phyloP scores from a whole-genome alignment of 345 rosid species.

The Erysimum cheiranthoides region DNA sequence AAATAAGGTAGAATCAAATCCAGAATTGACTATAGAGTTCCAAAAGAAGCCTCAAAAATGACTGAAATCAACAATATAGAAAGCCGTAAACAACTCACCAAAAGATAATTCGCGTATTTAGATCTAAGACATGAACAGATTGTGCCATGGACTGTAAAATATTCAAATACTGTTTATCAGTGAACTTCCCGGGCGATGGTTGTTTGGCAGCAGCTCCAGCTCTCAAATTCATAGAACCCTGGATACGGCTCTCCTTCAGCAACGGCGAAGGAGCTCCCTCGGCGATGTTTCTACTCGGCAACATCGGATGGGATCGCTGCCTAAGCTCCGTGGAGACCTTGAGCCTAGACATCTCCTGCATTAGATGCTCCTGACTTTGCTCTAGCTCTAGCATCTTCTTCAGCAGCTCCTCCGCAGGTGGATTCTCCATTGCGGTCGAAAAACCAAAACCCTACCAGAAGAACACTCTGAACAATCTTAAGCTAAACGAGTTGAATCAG shows the following conservation, averaged over 20 bases:
- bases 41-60: not conserved
- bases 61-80: not conserved
- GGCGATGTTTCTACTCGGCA: conserved; percentile 49
- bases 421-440: conserved; percentile 55
- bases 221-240: conserved; percentile 35
- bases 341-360: conserved; percentile 80
- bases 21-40: not conserved
- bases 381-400: conserved; percentile 85
- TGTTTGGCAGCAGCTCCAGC: conserved; percentile 41
- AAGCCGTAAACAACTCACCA: conserved; percentile 57
- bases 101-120: conserved; percentile 63
- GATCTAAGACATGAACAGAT: conserved; percentile 79
- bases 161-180: conserved; percentile 72
- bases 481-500: conserved; percentile 16
- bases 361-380: conserved; percentile 78
- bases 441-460: conserved; percentile 4
- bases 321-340: conserved; percentile 50
- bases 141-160: conserved; percentile 94
- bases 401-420: conserved; percentile 73
- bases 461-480: conserved; percentile 15
- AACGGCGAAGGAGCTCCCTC: conserved; percentile 40
- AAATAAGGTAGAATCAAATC: not conserved
- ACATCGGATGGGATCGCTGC: conserved; percentile 80
- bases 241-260: conserved; percentile 70
- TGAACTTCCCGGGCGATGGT: conserved; percentile 64